Conservation (phyloP, 1,284 basidiomycete genomes). For the Ceratobasidium papillatum region DNA sequence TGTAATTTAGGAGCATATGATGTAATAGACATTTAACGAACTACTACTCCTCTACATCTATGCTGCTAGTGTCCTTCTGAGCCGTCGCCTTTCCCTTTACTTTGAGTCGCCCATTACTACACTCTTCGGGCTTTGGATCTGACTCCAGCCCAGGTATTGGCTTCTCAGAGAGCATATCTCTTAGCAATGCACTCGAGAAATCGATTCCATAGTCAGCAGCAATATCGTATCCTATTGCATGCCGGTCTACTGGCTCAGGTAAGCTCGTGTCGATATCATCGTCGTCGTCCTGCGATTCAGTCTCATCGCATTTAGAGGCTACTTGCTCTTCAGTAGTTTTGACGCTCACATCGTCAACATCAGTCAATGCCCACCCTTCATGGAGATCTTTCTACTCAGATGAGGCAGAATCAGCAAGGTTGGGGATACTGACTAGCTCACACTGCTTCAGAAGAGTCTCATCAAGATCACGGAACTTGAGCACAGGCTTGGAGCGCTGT, state of each 20-base stretch:
- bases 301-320: background rate
- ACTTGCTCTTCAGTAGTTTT: background rate
- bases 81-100: background rate
- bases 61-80: slow-evolving; percentile 15
- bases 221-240: background rate
- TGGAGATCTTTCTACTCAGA: background rate
- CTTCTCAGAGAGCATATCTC: background rate
- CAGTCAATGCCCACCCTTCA: background rate
- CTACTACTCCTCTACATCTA: background rate
- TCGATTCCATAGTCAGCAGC: background rate
- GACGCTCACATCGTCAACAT: background rate
- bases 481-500: background rate
- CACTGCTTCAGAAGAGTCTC: background rate
- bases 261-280: background rate
- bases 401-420: background rate
- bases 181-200: background rate
- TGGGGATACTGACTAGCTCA: background rate
- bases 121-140: background rate
- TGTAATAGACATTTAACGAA: no score
- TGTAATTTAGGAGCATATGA: no score
- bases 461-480: slow-evolving; percentile 3
- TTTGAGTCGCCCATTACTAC: background rate
- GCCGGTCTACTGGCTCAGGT: background rate
- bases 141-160: background rate
- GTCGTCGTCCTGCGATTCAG: background rate